A percentile compares a stretch with the other conserved stretches of the same genome.
phyloP scores from a whole-genome alignment of 2,329 filamentous ascomycete species.

The Cladosporium sp. region DNA sequence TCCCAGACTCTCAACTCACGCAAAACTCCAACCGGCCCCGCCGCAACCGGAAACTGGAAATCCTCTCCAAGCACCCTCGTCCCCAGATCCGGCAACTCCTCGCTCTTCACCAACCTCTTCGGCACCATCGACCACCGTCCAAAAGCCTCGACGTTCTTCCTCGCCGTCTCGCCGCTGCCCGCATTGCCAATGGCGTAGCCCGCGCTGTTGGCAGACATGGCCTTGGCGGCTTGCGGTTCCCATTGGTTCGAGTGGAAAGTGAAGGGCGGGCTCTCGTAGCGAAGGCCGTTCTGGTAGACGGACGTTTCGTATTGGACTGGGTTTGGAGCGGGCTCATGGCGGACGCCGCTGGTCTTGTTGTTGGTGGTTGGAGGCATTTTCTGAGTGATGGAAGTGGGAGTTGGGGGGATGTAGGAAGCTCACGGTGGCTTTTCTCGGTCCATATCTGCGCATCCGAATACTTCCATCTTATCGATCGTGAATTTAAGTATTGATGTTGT shows the following conservation, averaged over 20 bases:
- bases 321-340: conserved; percentile 2
- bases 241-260: conserved; percentile 37
- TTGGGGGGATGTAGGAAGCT: background rate
- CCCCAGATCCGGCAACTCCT: conserved; percentile 22
- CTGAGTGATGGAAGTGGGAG: background rate
- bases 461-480: background rate
- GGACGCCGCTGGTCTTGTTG: background rate
- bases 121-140: conserved; percentile 25
- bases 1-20: background rate
- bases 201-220: conserved; percentile 34
- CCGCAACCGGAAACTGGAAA: conserved; percentile 51
- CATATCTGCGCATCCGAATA: background rate
- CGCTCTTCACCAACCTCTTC: conserved; percentile 20
- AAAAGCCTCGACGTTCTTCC: conserved; percentile 28
- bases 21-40: conserved; percentile 45
- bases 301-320: conserved; percentile 34
- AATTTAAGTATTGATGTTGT: background rate
- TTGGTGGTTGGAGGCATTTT: background rate
- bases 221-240: conserved; percentile 31
- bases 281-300: conserved; percentile 36
- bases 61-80: conserved; percentile 26
- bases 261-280: conserved; percentile 36
- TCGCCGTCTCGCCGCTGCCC: conserved; percentile 35
- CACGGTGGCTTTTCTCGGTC: background rate
- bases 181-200: conserved; percentile 40